Evolutionary conservation across 129 eudicot species (phyloP).

Genomic region (Heracleum sosnowskyi): DNA sequence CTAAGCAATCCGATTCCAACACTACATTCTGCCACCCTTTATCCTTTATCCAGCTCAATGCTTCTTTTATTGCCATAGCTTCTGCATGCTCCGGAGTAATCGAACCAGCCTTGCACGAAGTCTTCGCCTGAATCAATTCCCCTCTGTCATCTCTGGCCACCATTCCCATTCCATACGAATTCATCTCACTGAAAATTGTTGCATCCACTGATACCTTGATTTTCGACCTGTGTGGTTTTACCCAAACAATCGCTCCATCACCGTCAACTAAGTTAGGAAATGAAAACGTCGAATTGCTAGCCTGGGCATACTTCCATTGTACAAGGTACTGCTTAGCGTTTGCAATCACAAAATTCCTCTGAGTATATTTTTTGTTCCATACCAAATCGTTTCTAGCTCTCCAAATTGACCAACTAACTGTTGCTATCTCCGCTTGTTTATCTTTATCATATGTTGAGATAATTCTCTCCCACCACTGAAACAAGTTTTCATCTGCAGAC

Average conservation of each 20-base stretch:
- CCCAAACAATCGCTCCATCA: not conserved
- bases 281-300: fast-evolving
- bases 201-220: not conserved
- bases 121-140: not conserved
- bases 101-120: not conserved
- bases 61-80: not conserved
- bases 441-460: not conserved
- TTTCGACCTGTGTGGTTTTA: not conserved
- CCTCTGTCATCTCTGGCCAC: not conserved
- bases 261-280: not conserved
- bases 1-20: not conserved
- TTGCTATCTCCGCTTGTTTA: not conserved
- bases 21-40: not conserved
- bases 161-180: not conserved
- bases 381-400: not conserved
- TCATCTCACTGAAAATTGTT: not conserved
- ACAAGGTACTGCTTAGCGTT: not conserved
- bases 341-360: not conserved
- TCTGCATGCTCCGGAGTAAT: not conserved
- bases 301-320: not conserved
- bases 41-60: not conserved
- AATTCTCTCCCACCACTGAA: not conserved
- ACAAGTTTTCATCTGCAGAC: not conserved
- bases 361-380: not conserved
- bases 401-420: not conserved